Evolutionary conservation across 257 asterid genomes (phyloP).

Genomic region (Penstemon barbatus): DNA sequence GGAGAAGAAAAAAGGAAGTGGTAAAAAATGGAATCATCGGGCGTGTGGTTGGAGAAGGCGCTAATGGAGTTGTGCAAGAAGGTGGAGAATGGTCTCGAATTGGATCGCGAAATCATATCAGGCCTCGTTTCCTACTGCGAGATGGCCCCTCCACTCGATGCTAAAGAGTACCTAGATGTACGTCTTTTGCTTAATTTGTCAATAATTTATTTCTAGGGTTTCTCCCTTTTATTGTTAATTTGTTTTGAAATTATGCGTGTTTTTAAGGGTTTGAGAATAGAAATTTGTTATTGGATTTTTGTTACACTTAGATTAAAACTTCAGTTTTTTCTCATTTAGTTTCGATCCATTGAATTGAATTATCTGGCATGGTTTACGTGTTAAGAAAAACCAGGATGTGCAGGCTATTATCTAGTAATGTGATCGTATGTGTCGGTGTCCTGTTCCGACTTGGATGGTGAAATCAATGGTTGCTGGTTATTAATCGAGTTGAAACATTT

Average conservation of each 20-base stretch:
- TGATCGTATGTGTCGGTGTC: background rate
- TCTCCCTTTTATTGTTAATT: background rate
- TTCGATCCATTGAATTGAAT: background rate
- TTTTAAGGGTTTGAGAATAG: too few species aligned
- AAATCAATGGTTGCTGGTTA: too few species aligned
- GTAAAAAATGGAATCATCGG: slow-evolving; percentile 49
- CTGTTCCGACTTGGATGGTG: too few species aligned
- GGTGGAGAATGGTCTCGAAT: slow-evolving; percentile 62
- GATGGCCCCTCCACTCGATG: slow-evolving; percentile 91
- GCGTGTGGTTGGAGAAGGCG: slow-evolving; percentile 79
- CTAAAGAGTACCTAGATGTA: slow-evolving; percentile 94
- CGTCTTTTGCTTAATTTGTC: slow-evolving; percentile 3
- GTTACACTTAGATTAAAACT: background rate
- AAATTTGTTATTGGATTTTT: too few species aligned
- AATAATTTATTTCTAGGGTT: background rate
- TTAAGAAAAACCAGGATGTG: background rate
- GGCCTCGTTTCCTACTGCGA: slow-evolving; percentile 91
- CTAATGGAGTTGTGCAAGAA: slow-evolving; percentile 61
- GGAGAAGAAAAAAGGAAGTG: slow-evolving; percentile 13
- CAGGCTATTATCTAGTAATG: background rate
- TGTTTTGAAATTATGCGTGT: background rate
- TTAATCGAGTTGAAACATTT: too few species aligned
- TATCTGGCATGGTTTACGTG: background rate
- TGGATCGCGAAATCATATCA: slow-evolving; percentile 82
- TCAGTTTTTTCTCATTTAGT: background rate